Evolutionary conservation across 805 yeast species (phyloP), one percentile per base, ranked within the genome.

Genomic region (Starmera caribaea): DNA sequence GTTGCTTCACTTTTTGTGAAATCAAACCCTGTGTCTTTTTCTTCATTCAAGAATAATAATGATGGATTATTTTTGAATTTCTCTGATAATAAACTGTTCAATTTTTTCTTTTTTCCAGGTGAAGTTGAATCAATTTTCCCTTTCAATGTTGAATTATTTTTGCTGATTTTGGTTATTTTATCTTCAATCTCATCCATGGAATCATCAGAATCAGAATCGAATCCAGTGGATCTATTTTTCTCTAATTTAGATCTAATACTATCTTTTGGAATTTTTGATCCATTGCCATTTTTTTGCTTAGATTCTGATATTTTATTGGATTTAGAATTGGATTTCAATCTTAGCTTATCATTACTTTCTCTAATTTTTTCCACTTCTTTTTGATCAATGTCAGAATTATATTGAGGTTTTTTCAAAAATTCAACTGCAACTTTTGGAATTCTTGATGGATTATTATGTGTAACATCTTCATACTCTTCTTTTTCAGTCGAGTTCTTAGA

Each of bases 1-100:
- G 24, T 14, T n/a, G 34, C 38, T 15, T 36, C 34, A n/a, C 30
- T 17, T 26, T 21, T 36, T 4, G 38, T 36, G 21, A 36, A 36
- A 16, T 36, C 38, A 31, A 36, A 36, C 7, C 27, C 26, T 8
- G 28, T 9, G 13, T 28, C 32, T 13, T 10, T 14, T 7, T 14
- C 16, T 7, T 29, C 33, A 16, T 16, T 16, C 5, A n/a, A 13
- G 13, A 28, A 16, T 28, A 28, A 30, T 16, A 30, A 29, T 13
- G 32, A 28, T n/a, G 38, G 32, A 29, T 29, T 29, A 12, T 30
- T 14, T 16, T 35, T 35, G n/a, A 27, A 36, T 29, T 16, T 36
- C 1, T 34, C 24, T 4, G 29, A 26, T 15, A 15, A 17, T 17
- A 14, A 14, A 34, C 3, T 14, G 10, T 14, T 14, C 16, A 9